A percentile compares a stretch with the other conserved stretches of the same genome.
Conservation (phyloP, 371 early-diverging fungal genomes). For the Lichtheimia corymbifera region DNA sequence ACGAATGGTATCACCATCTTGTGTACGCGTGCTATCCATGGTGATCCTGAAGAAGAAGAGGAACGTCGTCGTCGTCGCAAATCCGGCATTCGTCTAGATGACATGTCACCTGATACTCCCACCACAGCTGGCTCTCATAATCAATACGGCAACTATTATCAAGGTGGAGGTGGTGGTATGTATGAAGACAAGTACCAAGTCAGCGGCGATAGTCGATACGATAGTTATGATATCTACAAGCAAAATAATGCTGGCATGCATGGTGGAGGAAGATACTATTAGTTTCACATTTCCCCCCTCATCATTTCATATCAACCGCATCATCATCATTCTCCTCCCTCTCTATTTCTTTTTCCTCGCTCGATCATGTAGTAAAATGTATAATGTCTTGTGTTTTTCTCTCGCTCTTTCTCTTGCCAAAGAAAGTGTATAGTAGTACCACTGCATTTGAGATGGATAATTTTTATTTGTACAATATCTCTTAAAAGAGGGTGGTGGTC, state of each 20-base stretch:
- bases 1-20: slow-evolving; percentile 45
- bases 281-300: not conserved
- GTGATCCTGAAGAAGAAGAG: slow-evolving; percentile 37
- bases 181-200: slow-evolving; percentile 15
- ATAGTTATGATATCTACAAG: slow-evolving; percentile 18
- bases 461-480: no score
- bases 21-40: slow-evolving; percentile 29
- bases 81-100: slow-evolving; percentile 49
- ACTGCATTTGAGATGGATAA: no score
- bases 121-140: slow-evolving; percentile 30
- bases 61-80: slow-evolving; percentile 48
- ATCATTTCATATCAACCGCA: no score
- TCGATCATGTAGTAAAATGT: no score
- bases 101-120: slow-evolving; percentile 41
- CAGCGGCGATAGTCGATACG: slow-evolving; percentile 8
- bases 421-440: no score
- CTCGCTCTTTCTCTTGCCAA: no score
- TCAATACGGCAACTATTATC: slow-evolving; percentile 13
- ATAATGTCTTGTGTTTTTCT: no score
- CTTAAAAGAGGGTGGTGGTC: no score
- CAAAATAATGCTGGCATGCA: slow-evolving; percentile 12
- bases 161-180: slow-evolving; percentile 7
- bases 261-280: slow-evolving; percentile 13
- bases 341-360: no score
- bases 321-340: no score